Base-by-base conservation (phyloP, 164 flowering plant species). In the Nymphaea thermarum region DNA sequence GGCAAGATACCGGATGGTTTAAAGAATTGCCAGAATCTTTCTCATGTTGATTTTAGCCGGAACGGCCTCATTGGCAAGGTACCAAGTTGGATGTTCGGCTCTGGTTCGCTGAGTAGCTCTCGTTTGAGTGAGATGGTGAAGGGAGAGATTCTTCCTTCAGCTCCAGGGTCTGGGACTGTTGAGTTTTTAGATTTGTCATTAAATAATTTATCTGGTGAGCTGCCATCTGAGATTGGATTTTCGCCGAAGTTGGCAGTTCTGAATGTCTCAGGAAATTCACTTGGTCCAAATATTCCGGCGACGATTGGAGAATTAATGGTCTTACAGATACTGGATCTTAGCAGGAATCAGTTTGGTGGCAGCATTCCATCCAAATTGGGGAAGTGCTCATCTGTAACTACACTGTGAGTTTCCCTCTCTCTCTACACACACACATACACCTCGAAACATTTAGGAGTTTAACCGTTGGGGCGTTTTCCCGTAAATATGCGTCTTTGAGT, bases 361-460 rank as follows among this genome's bases (percentile, higher is more conserved):
- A 85, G 81, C 75, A 87, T 94, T 70, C 98, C 96, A 42, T 57
- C 64, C 45, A 87, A 84, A 68, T 84, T 91, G 47, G 93, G 96
- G 45, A 82, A 81, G 63, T 91, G 86, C 16, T 63, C 42, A 62
- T 17, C 64, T 62, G 4, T 62, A 6, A 17, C 64, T 12, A 41
- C 57, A 17, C 64, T 62, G 36, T 17, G 42, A 41, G 64, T 41
- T 17, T 62, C 36, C 6, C 14, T 36, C 74, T 25, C 90, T 91
- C 73, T 64, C 64, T 15, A 73, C 91, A 6, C 65, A 70, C 11
- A 96, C 93, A 67, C 67, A 67, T 65, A 82, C 91, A 45, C 96
- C 93, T 0, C 44, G 45, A 42, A 77, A 87, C 68, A 82, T 93
- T 45, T 83, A 65, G 62, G 87, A 83, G 44, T 91, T 96, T 71